Base-by-base conservation (phyloP, 1,139 yeast species). In the Scheffersomyces parashehatae region DNA sequence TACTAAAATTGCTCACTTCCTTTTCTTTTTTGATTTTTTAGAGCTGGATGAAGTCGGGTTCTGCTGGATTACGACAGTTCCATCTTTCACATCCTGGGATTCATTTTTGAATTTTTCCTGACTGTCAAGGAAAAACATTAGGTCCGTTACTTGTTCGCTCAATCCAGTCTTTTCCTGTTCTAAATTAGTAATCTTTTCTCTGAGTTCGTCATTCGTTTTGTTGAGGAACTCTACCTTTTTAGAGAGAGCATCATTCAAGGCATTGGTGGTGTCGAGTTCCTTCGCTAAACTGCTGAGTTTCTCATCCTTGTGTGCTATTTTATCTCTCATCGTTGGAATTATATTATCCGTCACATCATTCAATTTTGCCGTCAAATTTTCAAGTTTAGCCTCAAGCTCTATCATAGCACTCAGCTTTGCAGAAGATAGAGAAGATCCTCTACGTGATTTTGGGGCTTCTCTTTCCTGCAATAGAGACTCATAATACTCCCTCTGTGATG, bases 401-500 rank as follows among this genome's bases (percentile, higher is more conserved):
- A 59, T 45, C 28, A 64, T 42, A 7, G 62, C 61, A 20, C 53
- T 59, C 29, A 54, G 48, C 4, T 59, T 56, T 4, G 38, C 35
- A 12, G 39, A 31, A 5, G 38, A 2, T 8, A 43, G 14, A 29
- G 49, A 52, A 8, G 67, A 57, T 3, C 60, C 55, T 37, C 64
- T 49, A 45, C 68, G 41, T 14, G 59, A 38, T 40, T 44, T 39
- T 7, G 54, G 54, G 29, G 53, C 71, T 3, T 71, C 69, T 11
- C 68, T 64, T 36, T 75, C 76, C n/a, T 70, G 62, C 28, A 86
- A 54, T 45, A 83, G 73, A 9, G 72, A 68, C 56, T 89, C 97
- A 58, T 87, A 90, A 62, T 85, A 88, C 49, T 87, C 93, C 41
- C 96, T 71, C 62, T 90, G 97, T n/a, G 95, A 85, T 40, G 90